Evolutionary conservation across 2,329 filamentous ascomycete species (phyloP), one percentile per base, ranked within the genome.

Genomic region (Colletotrichum gigasporum): DNA sequence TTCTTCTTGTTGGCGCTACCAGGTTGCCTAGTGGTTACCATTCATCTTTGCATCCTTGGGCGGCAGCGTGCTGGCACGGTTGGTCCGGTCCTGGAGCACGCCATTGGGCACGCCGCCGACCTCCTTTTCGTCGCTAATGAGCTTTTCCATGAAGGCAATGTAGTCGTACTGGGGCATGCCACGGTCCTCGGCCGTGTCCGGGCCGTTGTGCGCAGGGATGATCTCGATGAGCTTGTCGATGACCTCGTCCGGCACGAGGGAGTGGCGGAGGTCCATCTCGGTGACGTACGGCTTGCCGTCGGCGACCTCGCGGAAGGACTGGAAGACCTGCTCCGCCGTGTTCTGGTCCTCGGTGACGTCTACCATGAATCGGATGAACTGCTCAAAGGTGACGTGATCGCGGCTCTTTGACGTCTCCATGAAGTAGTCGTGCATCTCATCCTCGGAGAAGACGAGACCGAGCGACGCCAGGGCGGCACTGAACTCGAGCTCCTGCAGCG

Each of bases 361-460:
- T 48, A 99, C 96, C 96, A 99, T 99, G 84, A 99, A 99, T 37
- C 93, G 90, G 76, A 99, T 99, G 75, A 99, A 99, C 78, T 98
- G 95, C 81, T 99, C 96, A 74, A 99, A 99, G 4, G 92, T 96
- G 53, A 99, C 96, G 69, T 91, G 87, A 76, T 90, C 91, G 69
- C 83, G 87, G 34, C 89, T 93, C 35, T 87, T 88, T 67, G 92
- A 94, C n/a, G 94, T 96, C 56, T 95, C 91, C 52, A 91, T 74
- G 79, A 97, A 99, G 71, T 95, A 95, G 55, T 95, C 90, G 76
- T 98, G 95, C 96, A 98, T 99, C 82, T 99, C 96, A 24, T 95
- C 91, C 75, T 98, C 96, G 70, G 96, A 96, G 74, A 98, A 99
- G 5, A 98, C 96, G 5, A 99, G 85, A 1, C 96, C 96, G 37